A percentile compares a stretch with the other conserved stretches of the same genome.
Conservation (phyloP, 495 filamentous ascomycete genomes). For the Aspergillus leporis region DNA sequence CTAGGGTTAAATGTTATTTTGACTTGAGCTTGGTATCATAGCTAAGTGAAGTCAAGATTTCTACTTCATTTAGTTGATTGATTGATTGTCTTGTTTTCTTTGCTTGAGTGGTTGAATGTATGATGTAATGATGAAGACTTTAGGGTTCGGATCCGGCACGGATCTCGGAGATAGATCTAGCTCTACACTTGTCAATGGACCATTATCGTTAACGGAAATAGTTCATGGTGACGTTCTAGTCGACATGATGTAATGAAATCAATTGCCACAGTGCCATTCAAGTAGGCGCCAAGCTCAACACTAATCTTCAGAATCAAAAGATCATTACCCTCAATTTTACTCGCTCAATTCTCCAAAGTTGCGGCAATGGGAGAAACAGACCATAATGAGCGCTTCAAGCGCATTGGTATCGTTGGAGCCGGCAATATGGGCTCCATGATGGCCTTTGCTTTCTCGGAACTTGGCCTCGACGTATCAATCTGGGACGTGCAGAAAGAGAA, state of each 20-base stretch:
- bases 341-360: too few species aligned
- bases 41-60: too few species aligned
- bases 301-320: too few species aligned
- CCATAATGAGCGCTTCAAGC: constrained; percentile 29
- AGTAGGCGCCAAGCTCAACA: too few species aligned
- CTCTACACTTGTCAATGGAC: neutral
- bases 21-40: too few species aligned
- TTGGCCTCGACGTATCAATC: constrained; percentile 60
- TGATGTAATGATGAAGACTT: constrained; percentile 18
- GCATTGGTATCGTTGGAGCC: constrained; percentile 63
- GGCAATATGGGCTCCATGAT: constrained; percentile 69
- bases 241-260: neutral
- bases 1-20: too few species aligned
- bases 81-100: neutral
- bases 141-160: neutral
- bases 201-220: neutral
- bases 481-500: constrained; percentile 55
- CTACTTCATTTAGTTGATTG: neutral
- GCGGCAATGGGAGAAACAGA: too few species aligned
- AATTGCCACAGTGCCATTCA: neutral
- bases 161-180: too few species aligned
- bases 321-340: too few species aligned
- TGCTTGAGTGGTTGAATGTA: neutral
- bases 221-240: too few species aligned
- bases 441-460: constrained; percentile 64